phyloP scores from a whole-genome alignment of 192 early-diverging fungal genomes.

The Coemansia sp. region DNA sequence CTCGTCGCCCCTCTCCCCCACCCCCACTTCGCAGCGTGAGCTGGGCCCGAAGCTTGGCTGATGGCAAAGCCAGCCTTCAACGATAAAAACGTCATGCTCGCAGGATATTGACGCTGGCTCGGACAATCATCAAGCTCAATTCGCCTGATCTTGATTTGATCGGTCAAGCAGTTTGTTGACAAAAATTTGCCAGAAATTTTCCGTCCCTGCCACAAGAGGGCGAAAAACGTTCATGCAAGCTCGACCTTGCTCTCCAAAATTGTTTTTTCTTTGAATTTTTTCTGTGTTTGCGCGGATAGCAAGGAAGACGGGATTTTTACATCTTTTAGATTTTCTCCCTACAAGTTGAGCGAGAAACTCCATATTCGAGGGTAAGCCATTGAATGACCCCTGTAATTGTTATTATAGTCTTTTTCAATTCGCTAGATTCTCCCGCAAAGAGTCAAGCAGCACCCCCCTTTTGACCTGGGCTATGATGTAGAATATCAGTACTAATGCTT shows the following conservation, averaged over 20 bases:
- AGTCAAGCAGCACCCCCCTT: neutral
- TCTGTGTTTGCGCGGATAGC: constrained; percentile 3
- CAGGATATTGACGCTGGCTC: neutral
- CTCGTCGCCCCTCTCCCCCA: neutral
- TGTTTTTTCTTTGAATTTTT: neutral
- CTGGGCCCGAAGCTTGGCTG: neutral
- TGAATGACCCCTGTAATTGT: neutral
- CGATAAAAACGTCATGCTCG: neutral
- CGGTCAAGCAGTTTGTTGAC: neutral
- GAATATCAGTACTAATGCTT: neutral
- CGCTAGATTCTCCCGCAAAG: neutral
- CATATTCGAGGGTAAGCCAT: constrained; percentile 2
- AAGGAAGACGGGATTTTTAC: neutral
- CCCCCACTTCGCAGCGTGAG: neutral
- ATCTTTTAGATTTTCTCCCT: neutral
- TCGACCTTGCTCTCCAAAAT: neutral
- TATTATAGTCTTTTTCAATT: constrained; percentile 2
- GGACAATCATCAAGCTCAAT: neutral
- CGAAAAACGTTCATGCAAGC: neutral
- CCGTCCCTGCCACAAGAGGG: neutral
- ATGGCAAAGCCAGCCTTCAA: neutral
- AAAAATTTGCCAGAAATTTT: neutral
- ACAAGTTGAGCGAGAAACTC: constrained; percentile 1
- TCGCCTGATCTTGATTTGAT: neutral
- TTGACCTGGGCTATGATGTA: neutral